Base-by-base conservation (phyloP, 2,329 filamentous ascomycete genomes). In the Alternaria arborescens region DNA sequence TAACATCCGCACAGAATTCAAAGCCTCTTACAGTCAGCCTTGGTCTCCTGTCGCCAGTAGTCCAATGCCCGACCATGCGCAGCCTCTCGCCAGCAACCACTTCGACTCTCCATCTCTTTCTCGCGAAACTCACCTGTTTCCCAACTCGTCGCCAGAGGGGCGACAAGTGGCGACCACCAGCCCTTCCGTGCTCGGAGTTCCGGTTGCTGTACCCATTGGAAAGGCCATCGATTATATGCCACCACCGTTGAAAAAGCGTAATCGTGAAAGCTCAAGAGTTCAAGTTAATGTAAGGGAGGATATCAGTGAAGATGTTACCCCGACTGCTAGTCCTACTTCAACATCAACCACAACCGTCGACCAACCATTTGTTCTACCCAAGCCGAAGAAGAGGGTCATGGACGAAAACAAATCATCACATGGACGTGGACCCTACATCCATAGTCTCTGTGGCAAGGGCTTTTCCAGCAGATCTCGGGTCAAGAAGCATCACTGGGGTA, bases 401-500 rank as follows among this genome's bases (percentile, higher is more conserved):
- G 34, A 18, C 7, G 42, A 47, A n/a, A 6, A 40, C 20, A n/a
- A 47, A 20, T 26, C 16, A 8, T 16, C 43, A 51, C 41, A 52
- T n/a, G 38, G 20, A 16, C 55, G 43, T 8, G 60, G 57, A 0
- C 52, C 30, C 1, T 77, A 63, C 60, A 60, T 77, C 2, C 75
- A 78, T 47, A 53, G 47, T 16, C 61, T 78, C 10, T 78, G 75
- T 38, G 74, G 74, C 4, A 73, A 67, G 46, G 57, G 52, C 2
- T 78, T 77, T 28, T 20, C 54, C 2, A 68, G 56, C 10, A 65
- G 69, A 8, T 65, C 58, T 1, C 67, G 53, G n/a, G 73, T 77
- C 18, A 77, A 72, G 58, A 76, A 76, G 38, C 75, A 77, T 52
- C 76, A 77, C 44, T 78, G 73, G 70, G 74, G 74, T 16, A 60